Percentiles rank a stretch among this genome's conserved stretches.
Conservation (phyloP, 1,139 yeast genomes). For the Chernovozyma sophiae-reginae region DNA sequence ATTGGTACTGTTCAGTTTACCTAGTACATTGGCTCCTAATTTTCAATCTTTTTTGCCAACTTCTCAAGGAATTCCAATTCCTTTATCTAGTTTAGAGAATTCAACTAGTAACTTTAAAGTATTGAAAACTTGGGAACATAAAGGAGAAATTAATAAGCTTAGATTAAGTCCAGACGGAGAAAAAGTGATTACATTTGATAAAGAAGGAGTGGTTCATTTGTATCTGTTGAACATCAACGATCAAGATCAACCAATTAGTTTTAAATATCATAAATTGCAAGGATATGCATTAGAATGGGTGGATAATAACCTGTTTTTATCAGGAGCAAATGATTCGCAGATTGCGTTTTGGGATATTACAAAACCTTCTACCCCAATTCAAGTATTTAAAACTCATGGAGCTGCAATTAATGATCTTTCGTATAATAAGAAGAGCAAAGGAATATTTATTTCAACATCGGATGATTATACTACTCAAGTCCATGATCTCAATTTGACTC, state of each 20-base stretch:
- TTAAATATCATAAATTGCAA: slow-evolving; percentile 59
- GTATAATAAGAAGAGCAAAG: slow-evolving; percentile 43
- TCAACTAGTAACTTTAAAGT: slow-evolving; percentile 16
- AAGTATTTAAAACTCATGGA: slow-evolving; percentile 41
- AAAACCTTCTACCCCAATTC: slow-evolving; percentile 40
- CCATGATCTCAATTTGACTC: slow-evolving; percentile 52
- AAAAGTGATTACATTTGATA: slow-evolving; percentile 47
- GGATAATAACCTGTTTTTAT: slow-evolving; percentile 43
- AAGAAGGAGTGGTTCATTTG: slow-evolving; percentile 45
- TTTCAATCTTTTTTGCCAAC: slow-evolving; percentile 16
- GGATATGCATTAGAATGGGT: slow-evolving; percentile 75
- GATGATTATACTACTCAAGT: slow-evolving; percentile 68
- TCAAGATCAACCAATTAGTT: slow-evolving; percentile 20
- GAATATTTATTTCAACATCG: slow-evolving; percentile 65
- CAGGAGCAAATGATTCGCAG: slow-evolving; percentile 65
- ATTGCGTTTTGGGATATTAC: slow-evolving; percentile 68
- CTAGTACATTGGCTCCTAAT: slow-evolving; percentile 45
- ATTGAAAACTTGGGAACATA: slow-evolving; percentile 47
- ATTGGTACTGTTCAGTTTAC: slow-evolving; percentile 45
- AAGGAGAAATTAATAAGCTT: slow-evolving; percentile 51
- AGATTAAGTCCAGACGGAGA: slow-evolving; percentile 32
- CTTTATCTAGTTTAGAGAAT: slow-evolving; percentile 18
- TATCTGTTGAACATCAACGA: slow-evolving; percentile 25
- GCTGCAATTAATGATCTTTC: slow-evolving; percentile 56
- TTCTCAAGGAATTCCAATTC: slow-evolving; percentile 19